These are phyloP conservation scores for Talaromyces sp. DNA, from an alignment of 2,329 filamentous ascomycete species.

Conservation along the genomic window DNA sequence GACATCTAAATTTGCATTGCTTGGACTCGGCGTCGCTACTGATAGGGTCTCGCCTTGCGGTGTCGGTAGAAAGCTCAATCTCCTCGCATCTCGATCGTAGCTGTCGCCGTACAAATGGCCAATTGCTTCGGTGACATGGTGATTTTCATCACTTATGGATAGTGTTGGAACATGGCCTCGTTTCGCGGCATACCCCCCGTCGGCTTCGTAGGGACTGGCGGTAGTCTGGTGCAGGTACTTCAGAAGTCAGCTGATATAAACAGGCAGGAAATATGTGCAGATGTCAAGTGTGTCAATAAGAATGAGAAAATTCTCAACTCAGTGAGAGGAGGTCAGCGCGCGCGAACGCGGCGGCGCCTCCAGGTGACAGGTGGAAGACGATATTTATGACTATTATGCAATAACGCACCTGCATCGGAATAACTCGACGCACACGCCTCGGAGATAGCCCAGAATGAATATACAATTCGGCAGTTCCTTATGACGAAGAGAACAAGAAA, in stretches of 20 bases:
- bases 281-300: background rate
- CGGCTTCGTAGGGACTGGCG: conserved; percentile 16
- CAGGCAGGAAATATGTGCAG: background rate
- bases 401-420: conserved; percentile 40
- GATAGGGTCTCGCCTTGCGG: conserved; percentile 40
- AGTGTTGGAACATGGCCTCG: conserved; percentile 60
- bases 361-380: background rate
- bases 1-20: conserved; percentile 19
- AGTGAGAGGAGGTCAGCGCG: background rate
- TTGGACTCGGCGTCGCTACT: conserved; percentile 36
- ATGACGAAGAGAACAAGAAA: conserved; percentile 18
- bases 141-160: conserved; percentile 79
- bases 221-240: conserved; percentile 16
- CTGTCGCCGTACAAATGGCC: conserved; percentile 83
- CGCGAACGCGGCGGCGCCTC: background rate
- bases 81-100: conserved; percentile 61
- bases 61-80: conserved; percentile 68
- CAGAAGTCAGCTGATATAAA: conserved; percentile 16
- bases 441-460: conserved; percentile 19
- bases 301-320: too few species aligned
- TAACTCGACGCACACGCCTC: conserved; percentile 27
- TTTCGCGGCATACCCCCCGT: conserved; percentile 48
- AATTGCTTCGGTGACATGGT: conserved; percentile 93
- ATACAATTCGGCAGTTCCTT: background rate
- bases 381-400: background rate